Conservation (phyloP, 257 asterid species). For the Solanum arcanum region DNA sequence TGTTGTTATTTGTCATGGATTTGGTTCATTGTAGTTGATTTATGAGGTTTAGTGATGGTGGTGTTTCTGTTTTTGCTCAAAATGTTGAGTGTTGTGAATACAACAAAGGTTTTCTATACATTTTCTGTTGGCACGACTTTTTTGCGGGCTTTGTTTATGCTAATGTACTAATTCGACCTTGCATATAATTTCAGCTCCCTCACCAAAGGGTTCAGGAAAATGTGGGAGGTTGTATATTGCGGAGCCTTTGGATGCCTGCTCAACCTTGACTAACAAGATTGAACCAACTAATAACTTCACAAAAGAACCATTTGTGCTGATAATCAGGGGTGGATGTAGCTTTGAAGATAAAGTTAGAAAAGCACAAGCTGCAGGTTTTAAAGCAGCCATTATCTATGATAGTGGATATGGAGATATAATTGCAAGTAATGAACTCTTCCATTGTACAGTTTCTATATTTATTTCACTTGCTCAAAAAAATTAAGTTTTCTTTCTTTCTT, state of each 20-base stretch:
- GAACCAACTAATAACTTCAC: conserved; percentile 13
- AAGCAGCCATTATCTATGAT: conserved; percentile 68
- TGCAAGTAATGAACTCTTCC: conserved; percentile 52
- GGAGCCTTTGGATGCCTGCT: conserved; percentile 73
- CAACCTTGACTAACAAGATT: conserved; percentile 33
- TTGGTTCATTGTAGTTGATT: not conserved
- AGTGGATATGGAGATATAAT: conserved; percentile 39
- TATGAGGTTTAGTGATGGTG: not conserved
- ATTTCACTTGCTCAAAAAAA: not conserved
- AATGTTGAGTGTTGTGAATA: not conserved
- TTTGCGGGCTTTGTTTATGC: not conserved
- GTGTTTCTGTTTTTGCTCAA: not conserved
- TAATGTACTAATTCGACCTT: not conserved
- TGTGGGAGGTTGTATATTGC: conserved; percentile 48
- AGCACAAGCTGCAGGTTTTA: conserved; percentile 66
- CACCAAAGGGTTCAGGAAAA: conserved; percentile 37
- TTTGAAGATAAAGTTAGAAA: conserved; percentile 69
- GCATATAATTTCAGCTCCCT: conserved; percentile 45
- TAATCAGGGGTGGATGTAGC: conserved; percentile 74
- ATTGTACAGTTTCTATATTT: not conserved
- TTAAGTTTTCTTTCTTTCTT: not conserved
- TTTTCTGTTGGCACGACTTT: not conserved
- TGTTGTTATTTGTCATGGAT: not conserved
- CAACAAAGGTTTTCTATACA: not conserved
- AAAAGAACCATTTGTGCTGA: conserved; percentile 46